phyloP scores from a whole-genome alignment of 257 asterid species.

The Sherardia arvensis region DNA sequence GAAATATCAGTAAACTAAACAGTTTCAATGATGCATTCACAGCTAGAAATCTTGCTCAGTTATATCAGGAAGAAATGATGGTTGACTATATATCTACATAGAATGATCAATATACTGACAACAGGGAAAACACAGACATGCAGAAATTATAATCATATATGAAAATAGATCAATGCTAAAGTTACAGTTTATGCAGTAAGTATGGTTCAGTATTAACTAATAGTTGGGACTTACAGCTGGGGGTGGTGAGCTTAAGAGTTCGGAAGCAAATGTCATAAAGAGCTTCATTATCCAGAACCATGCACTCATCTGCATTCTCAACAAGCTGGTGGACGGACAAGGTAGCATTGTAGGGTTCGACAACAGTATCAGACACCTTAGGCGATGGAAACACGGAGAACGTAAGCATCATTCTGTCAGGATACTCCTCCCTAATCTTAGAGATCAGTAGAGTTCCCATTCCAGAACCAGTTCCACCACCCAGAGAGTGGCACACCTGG shows the following conservation, averaged over 20 bases:
- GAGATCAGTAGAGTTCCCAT: conserved; percentile 81
- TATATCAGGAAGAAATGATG: not conserved
- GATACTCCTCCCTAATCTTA: conserved; percentile 73
- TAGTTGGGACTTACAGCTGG: conserved; percentile 49
- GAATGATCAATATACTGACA: not conserved
- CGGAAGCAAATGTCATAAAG: conserved; percentile 65
- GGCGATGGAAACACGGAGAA: conserved; percentile 83
- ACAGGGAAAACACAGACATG: not conserved
- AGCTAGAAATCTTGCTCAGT: not conserved
- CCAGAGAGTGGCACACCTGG: conserved; percentile 74
- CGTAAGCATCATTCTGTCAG: conserved; percentile 80
- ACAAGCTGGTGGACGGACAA: conserved; percentile 77
- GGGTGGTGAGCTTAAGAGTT: conserved; percentile 64
- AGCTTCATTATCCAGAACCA: conserved; percentile 76
- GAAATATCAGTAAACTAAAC: not conserved
- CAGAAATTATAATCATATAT: not conserved
- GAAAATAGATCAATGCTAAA: not conserved
- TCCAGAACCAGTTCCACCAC: conserved; percentile 89
- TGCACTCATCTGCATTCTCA: conserved; percentile 75
- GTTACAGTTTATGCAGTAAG: not conserved
- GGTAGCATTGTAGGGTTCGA: conserved; percentile 75
- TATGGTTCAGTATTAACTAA: not conserved
- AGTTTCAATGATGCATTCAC: not conserved
- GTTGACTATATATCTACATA: too few relatives aligned
- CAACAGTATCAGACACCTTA: conserved; percentile 72